Conservation (phyloP, 2,329 filamentous ascomycete species). For the Exserohilum turcica region DNA sequence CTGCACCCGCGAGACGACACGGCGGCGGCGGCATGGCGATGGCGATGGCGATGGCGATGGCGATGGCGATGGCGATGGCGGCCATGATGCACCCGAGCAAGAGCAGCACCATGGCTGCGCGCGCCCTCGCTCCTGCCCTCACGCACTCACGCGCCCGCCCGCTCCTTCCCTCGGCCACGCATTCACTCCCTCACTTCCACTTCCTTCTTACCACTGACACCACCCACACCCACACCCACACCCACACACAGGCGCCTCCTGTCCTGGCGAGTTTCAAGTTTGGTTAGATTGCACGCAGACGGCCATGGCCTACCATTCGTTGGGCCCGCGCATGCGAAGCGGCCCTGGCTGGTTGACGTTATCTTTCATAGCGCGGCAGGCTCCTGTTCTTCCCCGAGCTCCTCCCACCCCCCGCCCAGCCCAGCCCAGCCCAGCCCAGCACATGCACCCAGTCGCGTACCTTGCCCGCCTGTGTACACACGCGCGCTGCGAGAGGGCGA, state of each 20-base stretch:
- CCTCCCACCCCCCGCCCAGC: constrained; percentile 4
- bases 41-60: not conserved
- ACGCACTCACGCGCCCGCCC: too few relatives aligned
- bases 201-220: not conserved
- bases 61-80: not conserved
- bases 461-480: constrained; percentile 12
- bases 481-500: not conserved
- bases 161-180: too few relatives aligned
- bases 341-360: constrained; percentile 23
- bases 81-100: not conserved
- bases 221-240: not conserved
- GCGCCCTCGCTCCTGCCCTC: too few relatives aligned
- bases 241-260: constrained; percentile 13
- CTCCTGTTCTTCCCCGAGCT: constrained; percentile 21
- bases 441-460: constrained; percentile 14
- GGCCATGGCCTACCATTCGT: constrained; percentile 32
- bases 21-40: too few relatives aligned
- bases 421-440: too few relatives aligned
- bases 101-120: too few relatives aligned
- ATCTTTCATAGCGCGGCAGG: constrained; percentile 30
- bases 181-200: too few relatives aligned
- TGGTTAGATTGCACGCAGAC: constrained; percentile 42
- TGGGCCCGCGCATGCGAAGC: constrained; percentile 25
- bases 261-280: constrained; percentile 38
- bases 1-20: too few relatives aligned